Evolutionary conservation across 169 alveolate genomes (phyloP).

Genomic region (Hepatocystis sp.): DNA sequence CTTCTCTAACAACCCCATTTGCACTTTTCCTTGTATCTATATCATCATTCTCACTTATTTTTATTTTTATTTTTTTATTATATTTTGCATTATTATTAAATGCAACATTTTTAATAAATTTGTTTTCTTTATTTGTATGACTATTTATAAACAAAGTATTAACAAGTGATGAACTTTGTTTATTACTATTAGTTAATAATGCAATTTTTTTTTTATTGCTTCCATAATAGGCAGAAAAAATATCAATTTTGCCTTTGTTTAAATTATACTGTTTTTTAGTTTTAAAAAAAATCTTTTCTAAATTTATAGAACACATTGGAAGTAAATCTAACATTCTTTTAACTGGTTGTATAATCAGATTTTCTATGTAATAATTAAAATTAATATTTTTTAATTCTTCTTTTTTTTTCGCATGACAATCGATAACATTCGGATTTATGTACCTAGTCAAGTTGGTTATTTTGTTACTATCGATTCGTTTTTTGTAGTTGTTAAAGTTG

Average conservation of each 20-base stretch:
- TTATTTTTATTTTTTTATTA: constrained; percentile 17
- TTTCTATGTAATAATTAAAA: constrained; percentile 76
- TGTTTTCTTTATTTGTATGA: not conserved
- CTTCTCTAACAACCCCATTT: too few species aligned
- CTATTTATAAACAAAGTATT: too few species aligned
- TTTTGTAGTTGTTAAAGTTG: too few species aligned
- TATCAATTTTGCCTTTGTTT: constrained; percentile 6
- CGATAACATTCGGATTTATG: not conserved
- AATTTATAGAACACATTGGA: constrained; percentile 23
- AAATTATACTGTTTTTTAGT: constrained; percentile 10
- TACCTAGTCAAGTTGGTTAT: constrained; percentile 11
- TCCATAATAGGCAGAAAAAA: constrained; percentile 38
- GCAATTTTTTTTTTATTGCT: not conserved
- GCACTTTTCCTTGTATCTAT: not conserved
- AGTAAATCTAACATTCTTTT: constrained; percentile 78
- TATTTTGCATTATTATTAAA: not conserved
- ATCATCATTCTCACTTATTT: constrained; percentile 7
- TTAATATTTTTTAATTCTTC: constrained; percentile 71
- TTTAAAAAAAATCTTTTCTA: constrained; percentile 16
- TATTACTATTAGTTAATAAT: too few species aligned
- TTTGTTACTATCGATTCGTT: constrained; percentile 21
- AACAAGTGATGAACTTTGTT: too few species aligned
- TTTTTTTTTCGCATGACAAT: constrained; percentile 2
- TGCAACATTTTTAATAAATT: not conserved
- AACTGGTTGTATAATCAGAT: constrained; percentile 76